Base-by-base conservation (phyloP, 169 alveolate species). In the Theileria sp. region DNA sequence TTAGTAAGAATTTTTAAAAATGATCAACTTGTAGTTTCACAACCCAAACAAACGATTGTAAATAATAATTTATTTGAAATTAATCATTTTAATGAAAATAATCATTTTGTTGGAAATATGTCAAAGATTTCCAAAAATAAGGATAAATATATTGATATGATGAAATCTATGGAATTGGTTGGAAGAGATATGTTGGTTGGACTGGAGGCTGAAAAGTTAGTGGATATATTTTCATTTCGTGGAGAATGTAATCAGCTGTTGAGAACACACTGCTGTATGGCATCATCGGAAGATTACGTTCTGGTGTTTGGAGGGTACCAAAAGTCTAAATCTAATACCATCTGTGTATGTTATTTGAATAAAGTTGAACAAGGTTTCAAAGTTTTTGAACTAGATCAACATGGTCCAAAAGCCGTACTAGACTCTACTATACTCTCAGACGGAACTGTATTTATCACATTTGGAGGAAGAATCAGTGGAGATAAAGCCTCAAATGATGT, bases 241-340 rank as follows among this genome's bases (percentile, higher is more conserved):
- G 77, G 36, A 26, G 54, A 13, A 28, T 69, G 65, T 19, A 51
- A 49, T 13, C 19, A 69, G 49, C 67, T 69, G 77, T 13, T 32
- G 32, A 51, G 77, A 28, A 34, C 28, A 5, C 38, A 64, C 17
- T 44, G 74, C 36, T 65, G 79, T 38, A 13, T 61, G 77, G 49
- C 76, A 23, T 44, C 69, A 12, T 32, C 58, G 1, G 23, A 25
- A 23, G 17, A 26, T 13, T 50, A 30, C 17, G 80, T 77, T 19
- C 26, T 49, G 36, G 23, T 67, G 68, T 77, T 71, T 70, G 79
- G 84, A 44, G 84, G 80, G 32, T 13, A 70, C 34, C 28, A 32
- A 58, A 74, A 51, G 79, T 56, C 68, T 10, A 74, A 38, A n/a
- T 28, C 56, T 9, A 74, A 54, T 0, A 60, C 61, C 19, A 32